phyloP scores from a whole-genome alignment of 148 eudicot genomes.

The Pouteria glomerata region DNA sequence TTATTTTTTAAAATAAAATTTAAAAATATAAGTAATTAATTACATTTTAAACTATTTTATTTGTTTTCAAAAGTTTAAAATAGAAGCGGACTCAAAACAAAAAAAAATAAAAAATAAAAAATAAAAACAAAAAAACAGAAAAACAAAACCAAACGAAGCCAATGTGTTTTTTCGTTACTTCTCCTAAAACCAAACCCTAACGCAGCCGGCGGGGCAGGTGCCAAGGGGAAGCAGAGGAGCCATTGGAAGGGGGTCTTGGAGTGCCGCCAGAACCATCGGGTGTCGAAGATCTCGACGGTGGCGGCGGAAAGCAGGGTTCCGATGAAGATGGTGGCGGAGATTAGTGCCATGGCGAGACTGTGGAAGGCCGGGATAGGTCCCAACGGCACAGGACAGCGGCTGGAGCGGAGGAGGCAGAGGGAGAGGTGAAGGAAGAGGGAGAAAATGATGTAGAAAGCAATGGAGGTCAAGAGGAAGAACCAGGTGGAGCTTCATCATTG shows the following conservation, averaged over 20 bases:
- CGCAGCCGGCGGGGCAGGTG: constrained; percentile 83
- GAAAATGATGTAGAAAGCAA: constrained; percentile 34
- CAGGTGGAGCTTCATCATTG: constrained; percentile 80
- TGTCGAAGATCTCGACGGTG: constrained; percentile 79
- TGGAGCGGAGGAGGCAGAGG: constrained; percentile 32
- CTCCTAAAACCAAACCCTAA: too few species aligned
- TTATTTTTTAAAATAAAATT: too few species aligned
- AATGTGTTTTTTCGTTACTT: too few species aligned
- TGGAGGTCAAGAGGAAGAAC: constrained; percentile 65
- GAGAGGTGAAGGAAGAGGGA: constrained; percentile 36
- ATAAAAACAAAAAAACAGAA: too few species aligned
- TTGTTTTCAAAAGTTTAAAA: too few species aligned
- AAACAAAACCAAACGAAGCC: too few species aligned
- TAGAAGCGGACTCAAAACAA: too few species aligned
- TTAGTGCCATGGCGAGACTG: constrained; percentile 58
- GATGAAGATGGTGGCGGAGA: constrained; percentile 59
- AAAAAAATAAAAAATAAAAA: too few species aligned
- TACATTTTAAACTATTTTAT: too few species aligned
- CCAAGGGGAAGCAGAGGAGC: constrained; percentile 95
- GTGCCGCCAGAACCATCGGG: constrained; percentile 83
- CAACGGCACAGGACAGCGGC: constrained; percentile 30
- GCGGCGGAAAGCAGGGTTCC: constrained; percentile 62
- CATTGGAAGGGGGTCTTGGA: constrained; percentile 69
- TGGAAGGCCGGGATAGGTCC: constrained; percentile 80
- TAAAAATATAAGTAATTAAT: too few species aligned